Evolutionary conservation across 768 basidiomycete species (phyloP), one percentile per base, ranked within the genome.

Genomic region (Tricholoma terreum): DNA sequence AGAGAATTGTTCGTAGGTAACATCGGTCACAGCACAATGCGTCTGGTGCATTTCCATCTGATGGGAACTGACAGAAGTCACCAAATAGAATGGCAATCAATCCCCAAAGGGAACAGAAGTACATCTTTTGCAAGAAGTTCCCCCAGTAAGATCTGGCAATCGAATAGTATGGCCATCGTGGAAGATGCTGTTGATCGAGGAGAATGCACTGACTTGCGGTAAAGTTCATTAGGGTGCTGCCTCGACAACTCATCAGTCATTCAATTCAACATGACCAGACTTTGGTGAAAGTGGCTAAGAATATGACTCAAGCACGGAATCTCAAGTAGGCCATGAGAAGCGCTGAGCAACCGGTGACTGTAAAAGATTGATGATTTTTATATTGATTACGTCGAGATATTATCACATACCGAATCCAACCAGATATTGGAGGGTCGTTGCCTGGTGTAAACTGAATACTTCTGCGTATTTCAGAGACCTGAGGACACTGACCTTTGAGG

Each of bases 251-350:
- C 79, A 11, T 70, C 76, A 56, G 84, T 75, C 67, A 71, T 84
- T 63, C 75, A 83, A 50, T 90, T 92, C 70, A 89, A 80, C 65
- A 75, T 92, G 70, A 81, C 90, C 64, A 83, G 86, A 4, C 77
- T 89, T 6, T 17, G 79, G 70, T 69, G 52, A 33, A 35, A 38
- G 48, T 35, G 38, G 30, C 19, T 49, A 50, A 49, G 22, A 52
- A 30, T 49, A 52, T 46, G 35, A 55, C 50, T 74, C 67, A 81
- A 42, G 72, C 75, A 58, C 81, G 77, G 69, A 94, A 94, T 58
- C 91, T 82, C 66, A 92, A 69, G 70, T 94, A 94, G 19, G 92
- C 91, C 89, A 94, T 91, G 46, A 94, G 77, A 43, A 94, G 74
- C 19, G 92, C 91, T 10, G 89, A 89, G 64, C 90, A 90, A 61